Conservation (phyloP, 768 basidiomycete genomes). For the Suillus plorans region DNA sequence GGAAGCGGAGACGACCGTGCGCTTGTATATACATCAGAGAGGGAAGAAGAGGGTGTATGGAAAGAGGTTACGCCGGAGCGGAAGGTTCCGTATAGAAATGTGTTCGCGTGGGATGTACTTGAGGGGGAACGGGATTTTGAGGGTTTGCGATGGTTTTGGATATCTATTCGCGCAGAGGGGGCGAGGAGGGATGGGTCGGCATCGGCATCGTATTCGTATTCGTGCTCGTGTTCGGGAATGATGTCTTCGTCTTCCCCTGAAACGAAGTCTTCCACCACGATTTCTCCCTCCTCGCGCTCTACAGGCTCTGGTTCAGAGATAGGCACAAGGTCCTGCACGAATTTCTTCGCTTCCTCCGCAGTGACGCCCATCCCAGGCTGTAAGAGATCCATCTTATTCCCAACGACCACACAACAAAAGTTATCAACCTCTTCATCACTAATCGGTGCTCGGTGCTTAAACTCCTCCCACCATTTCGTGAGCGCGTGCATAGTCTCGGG, state of each 20-base stretch:
- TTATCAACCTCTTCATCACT: constrained; percentile 58
- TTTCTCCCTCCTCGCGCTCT: constrained; percentile 16
- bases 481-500: constrained; percentile 60
- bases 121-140: constrained; percentile 48
- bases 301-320: constrained; percentile 15
- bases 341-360: constrained; percentile 46
- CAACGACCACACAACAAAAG: constrained; percentile 71
- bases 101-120: constrained; percentile 39
- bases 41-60: constrained; percentile 79
- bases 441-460: constrained; percentile 65
- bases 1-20: constrained; percentile 61
- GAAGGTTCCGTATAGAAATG: constrained; percentile 49
- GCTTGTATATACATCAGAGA: constrained; percentile 61
- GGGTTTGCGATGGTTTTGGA: constrained; percentile 31
- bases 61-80: constrained; percentile 57
- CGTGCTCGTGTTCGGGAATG: constrained; percentile 21
- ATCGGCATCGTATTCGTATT: background rate
- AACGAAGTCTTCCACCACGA: constrained; percentile 15
- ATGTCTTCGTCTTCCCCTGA: constrained; percentile 1
- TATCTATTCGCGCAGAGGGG: constrained; percentile 13
- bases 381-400: constrained; percentile 74
- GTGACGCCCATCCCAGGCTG: constrained; percentile 28
- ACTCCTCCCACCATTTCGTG: constrained; percentile 78
- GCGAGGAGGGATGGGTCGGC: constrained; percentile 12
- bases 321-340: constrained; percentile 61